Percentiles rank a stretch among this genome's conserved stretches.
Conservation (phyloP, 495 filamentous ascomycete species). For the Ascobolus immersus region DNA sequence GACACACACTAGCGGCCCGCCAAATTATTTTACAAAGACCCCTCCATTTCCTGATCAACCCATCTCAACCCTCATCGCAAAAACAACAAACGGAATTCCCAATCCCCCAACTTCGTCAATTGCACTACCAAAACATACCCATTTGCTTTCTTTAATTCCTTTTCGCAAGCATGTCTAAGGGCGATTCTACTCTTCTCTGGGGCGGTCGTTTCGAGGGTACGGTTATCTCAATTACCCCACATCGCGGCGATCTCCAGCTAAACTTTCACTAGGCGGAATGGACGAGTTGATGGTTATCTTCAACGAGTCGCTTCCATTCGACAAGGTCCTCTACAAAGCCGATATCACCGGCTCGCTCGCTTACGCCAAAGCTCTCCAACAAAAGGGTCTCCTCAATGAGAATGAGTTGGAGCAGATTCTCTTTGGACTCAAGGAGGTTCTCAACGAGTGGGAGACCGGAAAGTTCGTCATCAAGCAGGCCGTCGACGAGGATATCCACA, state of each 20-base stretch:
- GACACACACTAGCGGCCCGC: too few relatives aligned
- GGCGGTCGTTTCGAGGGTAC: slow-evolving; percentile 55
- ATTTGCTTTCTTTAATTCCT: too few relatives aligned
- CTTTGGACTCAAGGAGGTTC: slow-evolving; percentile 41
- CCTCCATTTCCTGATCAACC: too few relatives aligned
- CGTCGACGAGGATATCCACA: slow-evolving; percentile 60
- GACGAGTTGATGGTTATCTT: slow-evolving; percentile 76
- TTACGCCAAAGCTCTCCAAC: slow-evolving; percentile 63
- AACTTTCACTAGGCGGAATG: slow-evolving; percentile 32
- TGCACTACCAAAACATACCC: too few relatives aligned
- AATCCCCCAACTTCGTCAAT: too few relatives aligned
- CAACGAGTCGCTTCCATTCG: slow-evolving; percentile 68
- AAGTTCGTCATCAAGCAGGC: slow-evolving; percentile 34
- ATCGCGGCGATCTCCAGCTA: too few relatives aligned
- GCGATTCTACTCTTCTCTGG: slow-evolving; percentile 50
- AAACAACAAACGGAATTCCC: too few relatives aligned
- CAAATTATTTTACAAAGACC: too few relatives aligned
- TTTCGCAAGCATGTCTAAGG: too few relatives aligned
- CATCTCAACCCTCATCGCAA: too few relatives aligned
- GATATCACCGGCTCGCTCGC: slow-evolving; percentile 63
- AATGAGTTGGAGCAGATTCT: slow-evolving; percentile 58
- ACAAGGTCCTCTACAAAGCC: slow-evolving; percentile 56
- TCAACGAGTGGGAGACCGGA: slow-evolving; percentile 44
- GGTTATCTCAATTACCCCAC: too few relatives aligned
- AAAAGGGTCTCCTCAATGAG: slow-evolving; percentile 44